These are phyloP conservation scores for Aphanomyces stellatus DNA, from an alignment of 352 stramenopile genomes.

Conservation along the genomic window DNA sequence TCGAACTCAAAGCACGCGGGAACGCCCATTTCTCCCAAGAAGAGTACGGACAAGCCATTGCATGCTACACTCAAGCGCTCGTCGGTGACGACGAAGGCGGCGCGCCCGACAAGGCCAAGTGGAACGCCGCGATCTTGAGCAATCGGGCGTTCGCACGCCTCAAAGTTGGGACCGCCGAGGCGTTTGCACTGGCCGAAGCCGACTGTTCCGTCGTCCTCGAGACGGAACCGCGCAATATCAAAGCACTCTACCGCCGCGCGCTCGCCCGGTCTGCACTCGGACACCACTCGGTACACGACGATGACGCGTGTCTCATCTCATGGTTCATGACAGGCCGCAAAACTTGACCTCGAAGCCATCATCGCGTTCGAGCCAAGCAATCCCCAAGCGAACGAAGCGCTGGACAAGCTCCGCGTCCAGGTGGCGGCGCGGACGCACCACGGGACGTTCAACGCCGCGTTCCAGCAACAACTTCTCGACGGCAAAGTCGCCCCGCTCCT, in stretches of 20 bases:
- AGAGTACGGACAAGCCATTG: slow-evolving; percentile 34
- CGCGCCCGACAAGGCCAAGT: no score
- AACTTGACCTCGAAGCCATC: slow-evolving; percentile 25
- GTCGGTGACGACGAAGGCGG: no score
- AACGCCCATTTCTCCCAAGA: slow-evolving; percentile 49
- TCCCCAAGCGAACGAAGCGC: slow-evolving; percentile 21
- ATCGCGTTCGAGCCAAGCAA: slow-evolving; percentile 35
- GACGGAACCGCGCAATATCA: slow-evolving; percentile 68
- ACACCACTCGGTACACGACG: no score
- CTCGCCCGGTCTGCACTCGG: slow-evolving; percentile 61
- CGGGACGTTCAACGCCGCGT: background rate
- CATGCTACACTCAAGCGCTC: slow-evolving; percentile 31
- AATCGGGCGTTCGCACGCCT: slow-evolving; percentile 58
- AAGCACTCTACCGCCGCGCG: slow-evolving; percentile 84
- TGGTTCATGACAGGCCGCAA: slow-evolving; percentile 25
- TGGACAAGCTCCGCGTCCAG: background rate
- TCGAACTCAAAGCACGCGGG: slow-evolving; percentile 47
- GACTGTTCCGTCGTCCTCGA: slow-evolving; percentile 67
- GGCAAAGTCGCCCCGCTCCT: background rate
- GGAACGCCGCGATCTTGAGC: slow-evolving; percentile 46
- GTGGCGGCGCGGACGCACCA: background rate
- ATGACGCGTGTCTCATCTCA: no score
- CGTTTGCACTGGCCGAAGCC: slow-evolving; percentile 34
- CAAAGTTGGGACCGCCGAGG: slow-evolving; percentile 23
- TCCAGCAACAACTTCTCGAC: background rate